These are phyloP conservation scores for Colletotrichum chlorophyti DNA, from an alignment of 2,329 filamentous ascomycete species.

Conservation along the genomic window DNA sequence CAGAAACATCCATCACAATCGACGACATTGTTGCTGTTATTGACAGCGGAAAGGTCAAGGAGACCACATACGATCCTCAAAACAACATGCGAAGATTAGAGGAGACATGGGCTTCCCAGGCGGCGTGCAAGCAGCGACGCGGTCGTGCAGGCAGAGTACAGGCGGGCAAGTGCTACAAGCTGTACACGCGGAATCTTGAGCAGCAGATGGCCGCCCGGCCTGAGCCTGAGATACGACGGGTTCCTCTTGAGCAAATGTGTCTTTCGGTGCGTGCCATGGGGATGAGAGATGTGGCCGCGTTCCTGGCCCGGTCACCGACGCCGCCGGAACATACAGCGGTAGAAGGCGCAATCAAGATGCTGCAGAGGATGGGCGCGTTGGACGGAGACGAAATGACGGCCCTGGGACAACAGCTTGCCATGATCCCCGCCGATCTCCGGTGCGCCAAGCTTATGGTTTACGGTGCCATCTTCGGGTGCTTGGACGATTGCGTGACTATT, in stretches of 20 bases:
- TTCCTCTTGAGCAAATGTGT: conserved; percentile 93
- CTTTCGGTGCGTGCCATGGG: conserved; percentile 96
- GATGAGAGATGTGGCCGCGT: conserved; percentile 78
- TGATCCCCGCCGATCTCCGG: conserved; percentile 91
- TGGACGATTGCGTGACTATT: conserved; percentile 87
- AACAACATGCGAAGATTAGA: conserved; percentile 95
- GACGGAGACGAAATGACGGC: conserved; percentile 88
- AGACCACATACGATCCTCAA: conserved; percentile 90
- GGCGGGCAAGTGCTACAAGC: conserved; percentile 91
- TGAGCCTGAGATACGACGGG: conserved; percentile 91
- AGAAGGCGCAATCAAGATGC: conserved; percentile 79
- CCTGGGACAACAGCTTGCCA: conserved; percentile 89
- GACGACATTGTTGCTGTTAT: conserved; percentile 97
- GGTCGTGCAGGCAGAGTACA: conserved; percentile 94
- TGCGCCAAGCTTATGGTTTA: conserved; percentile 96
- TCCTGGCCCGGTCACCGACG: conserved; percentile 86
- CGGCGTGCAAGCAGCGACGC: conserved; percentile 91
- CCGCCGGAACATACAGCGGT: conserved; percentile 87
- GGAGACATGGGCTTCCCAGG: conserved; percentile 93
- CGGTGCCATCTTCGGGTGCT: conserved; percentile 89
- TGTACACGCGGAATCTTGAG: conserved; percentile 89
- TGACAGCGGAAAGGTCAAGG: conserved; percentile 93
- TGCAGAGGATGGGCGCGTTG: conserved; percentile 86
- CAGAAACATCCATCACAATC: conserved; percentile 98
- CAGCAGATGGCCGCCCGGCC: conserved; percentile 86